A percentile compares a stretch with the other conserved stretches of the same genome.
Evolutionary conservation across 2,329 filamentous ascomycete species (phyloP).

Genomic region (Scedosporium minutisporum): DNA sequence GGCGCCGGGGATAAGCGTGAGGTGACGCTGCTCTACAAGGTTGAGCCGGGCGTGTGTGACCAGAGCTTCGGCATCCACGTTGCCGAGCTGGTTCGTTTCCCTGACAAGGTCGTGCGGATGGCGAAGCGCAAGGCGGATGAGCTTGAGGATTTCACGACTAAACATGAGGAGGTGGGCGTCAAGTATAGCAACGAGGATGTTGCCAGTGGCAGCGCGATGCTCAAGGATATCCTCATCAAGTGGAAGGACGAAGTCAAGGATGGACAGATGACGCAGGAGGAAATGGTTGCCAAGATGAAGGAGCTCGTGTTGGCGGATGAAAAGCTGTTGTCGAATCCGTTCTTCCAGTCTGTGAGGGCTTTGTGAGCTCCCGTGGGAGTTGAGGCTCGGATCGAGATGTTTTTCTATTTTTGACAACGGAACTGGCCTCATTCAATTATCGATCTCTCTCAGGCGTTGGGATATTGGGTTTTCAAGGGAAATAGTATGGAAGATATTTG

Average conservation of each 20-base stretch:
- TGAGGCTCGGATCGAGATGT: not conserved
- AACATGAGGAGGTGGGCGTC: constrained; percentile 52
- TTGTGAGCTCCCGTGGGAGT: constrained; percentile 27
- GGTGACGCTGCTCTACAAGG: constrained; percentile 93
- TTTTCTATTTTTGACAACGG: not conserved
- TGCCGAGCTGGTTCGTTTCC: constrained; percentile 91
- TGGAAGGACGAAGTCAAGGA: constrained; percentile 73
- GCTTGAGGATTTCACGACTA: constrained; percentile 85
- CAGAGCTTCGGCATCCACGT: constrained; percentile 98
- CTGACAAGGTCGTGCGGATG: constrained; percentile 96
- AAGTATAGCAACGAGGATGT: constrained; percentile 76
- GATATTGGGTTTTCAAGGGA: not conserved
- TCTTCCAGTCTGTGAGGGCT: constrained; percentile 57
- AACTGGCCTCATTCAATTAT: not conserved
- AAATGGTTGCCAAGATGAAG: constrained; percentile 70
- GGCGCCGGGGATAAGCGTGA: constrained; percentile 46
- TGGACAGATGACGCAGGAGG: constrained; percentile 54
- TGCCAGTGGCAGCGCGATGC: constrained; percentile 72
- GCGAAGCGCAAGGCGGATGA: constrained; percentile 98
- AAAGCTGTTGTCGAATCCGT: constrained; percentile 53
- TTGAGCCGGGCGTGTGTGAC: constrained; percentile 89
- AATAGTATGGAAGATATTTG: not conserved
- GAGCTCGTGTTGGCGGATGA: constrained; percentile 69
- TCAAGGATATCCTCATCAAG: constrained; percentile 72
- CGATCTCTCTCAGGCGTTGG: not conserved